Evolutionary conservation across 2,329 filamentous ascomycete species (phyloP), one percentile per base, ranked within the genome.

Genomic region (Metarhizium robertsii): DNA sequence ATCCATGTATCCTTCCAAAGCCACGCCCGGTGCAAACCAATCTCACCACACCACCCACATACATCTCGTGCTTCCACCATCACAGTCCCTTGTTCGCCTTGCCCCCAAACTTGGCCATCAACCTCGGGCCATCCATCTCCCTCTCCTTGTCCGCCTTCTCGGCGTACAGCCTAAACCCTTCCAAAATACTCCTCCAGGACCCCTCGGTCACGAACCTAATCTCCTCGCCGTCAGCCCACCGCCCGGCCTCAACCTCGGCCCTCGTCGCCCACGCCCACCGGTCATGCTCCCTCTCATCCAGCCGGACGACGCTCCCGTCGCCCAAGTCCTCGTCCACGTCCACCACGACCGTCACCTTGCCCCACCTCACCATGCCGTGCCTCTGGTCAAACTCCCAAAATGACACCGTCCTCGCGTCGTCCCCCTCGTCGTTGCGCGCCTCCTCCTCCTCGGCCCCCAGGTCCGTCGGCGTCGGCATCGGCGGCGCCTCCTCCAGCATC

Each of bases 261-360:
- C 73, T 67, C 5, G 66, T 66, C 4, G 69, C 68, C 73, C 73
- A 75, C 7, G 68, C 63, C 56, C 60, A 73, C 45, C 69, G 67
- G 42, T 64, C 64, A 55, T 75, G 73, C 62, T 75, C 73, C 46
- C n/a, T 32, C 4, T 29, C 34, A 3, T 11, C 13, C 32, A 49
- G 10, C 46, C 25, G 16, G 40, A 48, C 45, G 20, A n/a, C 20
- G n/a, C 20, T 20, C 2, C 55, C 69, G 11, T 46, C 55, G 0
- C 62, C 59, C 13, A 46, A 60, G 4, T 50, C 60, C 50, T 60
- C 60, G 6, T 43, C 34, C 38, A 65, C 65, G n/a, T 68, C 67
- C n/a, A 64, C 61, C 54, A 67, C 61, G 2, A 61, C 52, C 14
- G 62, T 65, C 46, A 67, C 50, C 55, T 70, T 69, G 4, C 59